A percentile compares a stretch with the other conserved stretches of the same genome.
These are phyloP conservation scores for Umbelopsis isabellina DNA, from an alignment of 192 early-diverging fungal species.

Conservation along the genomic window DNA sequence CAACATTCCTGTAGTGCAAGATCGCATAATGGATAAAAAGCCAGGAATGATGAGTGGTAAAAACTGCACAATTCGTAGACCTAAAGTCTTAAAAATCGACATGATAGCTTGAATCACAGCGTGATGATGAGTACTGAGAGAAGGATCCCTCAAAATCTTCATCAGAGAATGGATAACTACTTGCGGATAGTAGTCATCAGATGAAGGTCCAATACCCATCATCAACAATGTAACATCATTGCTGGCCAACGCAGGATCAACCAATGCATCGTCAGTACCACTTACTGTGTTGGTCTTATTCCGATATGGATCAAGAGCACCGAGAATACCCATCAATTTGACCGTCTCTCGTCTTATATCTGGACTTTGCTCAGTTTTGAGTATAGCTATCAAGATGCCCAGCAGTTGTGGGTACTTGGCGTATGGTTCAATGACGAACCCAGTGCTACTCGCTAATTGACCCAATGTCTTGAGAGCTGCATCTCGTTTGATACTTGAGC, in stretches of 20 bases:
- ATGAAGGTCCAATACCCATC: conserved; percentile 75
- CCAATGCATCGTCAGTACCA: conserved; percentile 50
- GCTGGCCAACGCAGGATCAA: conserved; percentile 52
- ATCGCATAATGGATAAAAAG: conserved; percentile 83
- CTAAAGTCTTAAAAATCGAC: conserved; percentile 90
- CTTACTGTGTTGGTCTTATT: conserved; percentile 60
- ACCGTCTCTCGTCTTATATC: conserved; percentile 83
- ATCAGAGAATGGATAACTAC: conserved; percentile 88
- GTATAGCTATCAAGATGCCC: conserved; percentile 72
- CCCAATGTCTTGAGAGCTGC: conserved; percentile 88
- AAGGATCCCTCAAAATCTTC: conserved; percentile 84
- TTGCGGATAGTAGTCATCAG: conserved; percentile 90
- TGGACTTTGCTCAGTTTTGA: conserved; percentile 79
- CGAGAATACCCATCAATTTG: conserved; percentile 90
- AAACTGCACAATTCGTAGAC: conserved; percentile 88
- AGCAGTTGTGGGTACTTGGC: conserved; percentile 86
- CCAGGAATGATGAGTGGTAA: conserved; percentile 92
- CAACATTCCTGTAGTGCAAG: conserved; percentile 74
- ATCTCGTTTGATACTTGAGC: conserved; percentile 79
- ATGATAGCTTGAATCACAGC: conserved; percentile 89
- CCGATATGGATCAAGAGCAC: conserved; percentile 92
- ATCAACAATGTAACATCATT: conserved; percentile 60
- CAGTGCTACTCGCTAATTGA: conserved; percentile 83
- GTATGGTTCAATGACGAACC: conserved; percentile 90
- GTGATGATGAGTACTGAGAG: conserved; percentile 80